A percentile compares a stretch with the other conserved stretches of the same genome.
Evolutionary conservation across 139 green algal species (phyloP).

Genomic region (Closterium sp.): DNA sequence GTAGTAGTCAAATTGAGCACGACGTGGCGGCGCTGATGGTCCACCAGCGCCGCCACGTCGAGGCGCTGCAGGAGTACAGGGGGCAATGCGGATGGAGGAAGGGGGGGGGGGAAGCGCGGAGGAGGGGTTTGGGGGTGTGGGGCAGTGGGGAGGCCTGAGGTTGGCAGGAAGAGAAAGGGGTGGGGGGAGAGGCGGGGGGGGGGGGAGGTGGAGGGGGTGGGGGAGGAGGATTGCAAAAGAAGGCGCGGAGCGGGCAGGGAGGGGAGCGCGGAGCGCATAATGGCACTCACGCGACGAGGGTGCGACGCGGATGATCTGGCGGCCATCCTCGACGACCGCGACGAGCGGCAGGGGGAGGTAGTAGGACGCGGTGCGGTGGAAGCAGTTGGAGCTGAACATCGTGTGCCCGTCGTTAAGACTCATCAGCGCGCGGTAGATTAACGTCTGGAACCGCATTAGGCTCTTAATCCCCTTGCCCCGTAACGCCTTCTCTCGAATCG

Average conservation of each 20-base stretch:
- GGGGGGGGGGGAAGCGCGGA: too few relatives aligned
- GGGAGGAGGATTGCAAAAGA: not conserved
- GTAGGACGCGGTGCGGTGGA: not conserved
- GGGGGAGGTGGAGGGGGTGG: too few relatives aligned
- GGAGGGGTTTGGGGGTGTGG: too few relatives aligned
- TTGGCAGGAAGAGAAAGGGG: not conserved
- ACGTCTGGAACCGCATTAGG: not conserved
- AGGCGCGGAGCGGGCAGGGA: not conserved
- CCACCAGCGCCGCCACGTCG: too few relatives aligned
- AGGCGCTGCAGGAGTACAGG: not conserved
- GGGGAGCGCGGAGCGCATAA: not conserved
- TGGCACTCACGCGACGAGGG: not conserved
- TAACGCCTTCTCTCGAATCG: not conserved
- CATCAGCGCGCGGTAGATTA: not conserved
- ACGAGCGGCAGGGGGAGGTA: not conserved
- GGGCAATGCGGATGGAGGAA: too few relatives aligned
- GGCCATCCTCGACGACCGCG: not conserved
- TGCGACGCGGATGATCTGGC: not conserved
- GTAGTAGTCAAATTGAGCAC: too few relatives aligned
- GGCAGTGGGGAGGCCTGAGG: too few relatives aligned
- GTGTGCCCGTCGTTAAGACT: not conserved
- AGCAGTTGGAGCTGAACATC: not conserved
- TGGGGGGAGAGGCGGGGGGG: too few relatives aligned
- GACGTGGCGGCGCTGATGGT: too few relatives aligned
- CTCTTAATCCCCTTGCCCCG: not conserved